These are phyloP conservation scores for Blastomyces silverae DNA, from an alignment of 2,329 filamentous ascomycete genomes.

Conservation along the genomic window DNA sequence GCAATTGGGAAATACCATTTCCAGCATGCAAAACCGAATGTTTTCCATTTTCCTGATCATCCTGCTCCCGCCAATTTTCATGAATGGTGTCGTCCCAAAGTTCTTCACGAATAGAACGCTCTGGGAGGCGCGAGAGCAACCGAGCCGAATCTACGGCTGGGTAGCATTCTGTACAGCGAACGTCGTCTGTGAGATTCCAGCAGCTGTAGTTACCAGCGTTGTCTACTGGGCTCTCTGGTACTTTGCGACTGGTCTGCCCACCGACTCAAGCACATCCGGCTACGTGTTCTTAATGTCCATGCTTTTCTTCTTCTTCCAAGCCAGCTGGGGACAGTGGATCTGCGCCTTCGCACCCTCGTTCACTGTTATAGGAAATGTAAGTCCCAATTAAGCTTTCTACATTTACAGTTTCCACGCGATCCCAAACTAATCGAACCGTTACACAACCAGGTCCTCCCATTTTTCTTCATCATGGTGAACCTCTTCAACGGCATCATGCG, in stretches of 20 bases:
- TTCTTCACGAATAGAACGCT: constrained; percentile 67
- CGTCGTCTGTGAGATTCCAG: constrained; percentile 65
- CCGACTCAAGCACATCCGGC: constrained; percentile 57
- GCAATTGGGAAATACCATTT: constrained; percentile 57
- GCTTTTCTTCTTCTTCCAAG: constrained; percentile 69
- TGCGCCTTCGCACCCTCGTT: constrained; percentile 73
- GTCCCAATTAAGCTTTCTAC: neutral
- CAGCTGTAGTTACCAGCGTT: constrained; percentile 56
- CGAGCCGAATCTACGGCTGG: constrained; percentile 70
- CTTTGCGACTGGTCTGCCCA: constrained; percentile 63
- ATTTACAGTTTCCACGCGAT: constrained; percentile 4
- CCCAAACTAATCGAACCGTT: constrained; percentile 14
- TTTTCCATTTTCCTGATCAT: constrained; percentile 64
- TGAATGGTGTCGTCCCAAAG: constrained; percentile 69
- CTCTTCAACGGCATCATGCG: constrained; percentile 73
- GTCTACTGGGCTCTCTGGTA: constrained; percentile 74
- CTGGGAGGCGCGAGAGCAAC: constrained; percentile 67
- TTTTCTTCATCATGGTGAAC: constrained; percentile 72
- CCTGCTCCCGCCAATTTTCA: constrained; percentile 60
- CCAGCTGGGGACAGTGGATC: constrained; percentile 76
- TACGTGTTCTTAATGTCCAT: constrained; percentile 74
- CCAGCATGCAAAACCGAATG: constrained; percentile 69
- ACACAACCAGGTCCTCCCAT: constrained; percentile 52
- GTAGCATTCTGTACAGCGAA: constrained; percentile 68
- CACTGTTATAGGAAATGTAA: constrained; percentile 64